phyloP scores from a whole-genome alignment of 345 rosid genomes.

The Carallia brachiata region DNA sequence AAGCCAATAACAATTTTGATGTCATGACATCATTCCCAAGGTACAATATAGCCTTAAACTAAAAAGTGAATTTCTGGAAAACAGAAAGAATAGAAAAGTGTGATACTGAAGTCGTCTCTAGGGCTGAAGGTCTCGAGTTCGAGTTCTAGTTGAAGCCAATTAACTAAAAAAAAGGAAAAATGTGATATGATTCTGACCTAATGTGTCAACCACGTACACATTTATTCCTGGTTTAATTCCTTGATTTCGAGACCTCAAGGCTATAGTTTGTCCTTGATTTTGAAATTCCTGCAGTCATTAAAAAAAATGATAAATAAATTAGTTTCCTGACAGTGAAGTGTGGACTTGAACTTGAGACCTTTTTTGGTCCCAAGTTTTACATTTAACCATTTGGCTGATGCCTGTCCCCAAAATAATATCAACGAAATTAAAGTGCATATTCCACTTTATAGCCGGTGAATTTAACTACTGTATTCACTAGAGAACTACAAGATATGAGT shows the following conservation, averaged over 20 bases:
- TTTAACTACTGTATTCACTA: not conserved
- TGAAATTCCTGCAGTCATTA: conserved; percentile 52
- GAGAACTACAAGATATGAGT: conserved; percentile 4
- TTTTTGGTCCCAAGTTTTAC: too few relatives aligned
- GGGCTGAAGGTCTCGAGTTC: too few relatives aligned
- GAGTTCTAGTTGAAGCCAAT: too few relatives aligned
- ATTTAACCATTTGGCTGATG: too few relatives aligned
- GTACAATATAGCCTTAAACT: not conserved
- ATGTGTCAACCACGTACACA: conserved; percentile 75
- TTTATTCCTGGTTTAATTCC: conserved; percentile 43
- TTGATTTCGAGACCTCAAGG: conserved; percentile 68
- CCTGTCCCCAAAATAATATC: too few relatives aligned
- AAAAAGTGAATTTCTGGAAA: not conserved
- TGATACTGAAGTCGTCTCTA: too few relatives aligned
- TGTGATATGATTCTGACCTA: conserved; percentile 45
- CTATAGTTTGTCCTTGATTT: conserved; percentile 56
- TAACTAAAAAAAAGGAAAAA: too few relatives aligned
- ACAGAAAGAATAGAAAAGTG: conserved; percentile 7
- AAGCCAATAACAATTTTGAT: not conserved
- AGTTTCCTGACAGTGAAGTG: too few relatives aligned
- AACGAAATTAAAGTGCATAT: too few relatives aligned
- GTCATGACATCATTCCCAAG: not conserved
- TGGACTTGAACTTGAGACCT: too few relatives aligned
- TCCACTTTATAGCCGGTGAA: not conserved
- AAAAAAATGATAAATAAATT: conserved; percentile 4